Base-by-base conservation (phyloP, 2,329 filamentous ascomycete genomes). In the Escovopsis weberi region DNA sequence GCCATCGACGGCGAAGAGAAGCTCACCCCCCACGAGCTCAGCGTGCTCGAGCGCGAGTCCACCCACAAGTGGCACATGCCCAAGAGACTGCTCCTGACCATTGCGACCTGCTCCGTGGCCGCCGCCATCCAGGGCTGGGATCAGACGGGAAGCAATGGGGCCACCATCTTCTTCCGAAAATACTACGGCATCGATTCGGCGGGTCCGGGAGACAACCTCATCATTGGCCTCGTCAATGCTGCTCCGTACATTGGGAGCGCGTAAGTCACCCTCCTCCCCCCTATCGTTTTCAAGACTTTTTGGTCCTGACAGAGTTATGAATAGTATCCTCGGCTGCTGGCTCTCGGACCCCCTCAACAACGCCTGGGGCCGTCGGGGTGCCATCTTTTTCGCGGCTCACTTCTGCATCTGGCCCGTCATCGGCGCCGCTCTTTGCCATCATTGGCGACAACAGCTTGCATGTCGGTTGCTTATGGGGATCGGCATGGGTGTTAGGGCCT, bases 381-480 rank as follows among this genome's bases (percentile, higher is more conserved):
- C 50, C 15, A 87, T 89, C 49, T 88, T 86, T 60, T 65, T 85
- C 45, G 77, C 83, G 11, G 83, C 82, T 38, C 73, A 82, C 48
- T 79, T 88, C 55, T 82, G 80, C 53, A 65, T 85, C 37, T 63
- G 78, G 48, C 64, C 77, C 2, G 72, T 75, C 1, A 75, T 82
- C 43, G 76, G 74, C n/a, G 72, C 68, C 38, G 79, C 74, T 0
- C 76, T 81, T 45, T 70, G 73, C 19, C 72, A 80, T 45, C 75
- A 69, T 6, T 85, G 80, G 81, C 70, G 67, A 57, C 73, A 81
- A 47, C 69, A 83, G 47, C 72, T 85, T 46, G 66, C 77, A 42
- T 76, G 76, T 38, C 74, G 82, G 41, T 75, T 85, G 43, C 64
- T 78, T 4, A 70, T 85, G 52, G 82, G 82, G 0, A 72, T 86